A percentile compares a stretch with the other conserved stretches of the same genome.
Evolutionary conservation across 129 eudicot species (phyloP).

Genomic region (Arctium minus): DNA sequence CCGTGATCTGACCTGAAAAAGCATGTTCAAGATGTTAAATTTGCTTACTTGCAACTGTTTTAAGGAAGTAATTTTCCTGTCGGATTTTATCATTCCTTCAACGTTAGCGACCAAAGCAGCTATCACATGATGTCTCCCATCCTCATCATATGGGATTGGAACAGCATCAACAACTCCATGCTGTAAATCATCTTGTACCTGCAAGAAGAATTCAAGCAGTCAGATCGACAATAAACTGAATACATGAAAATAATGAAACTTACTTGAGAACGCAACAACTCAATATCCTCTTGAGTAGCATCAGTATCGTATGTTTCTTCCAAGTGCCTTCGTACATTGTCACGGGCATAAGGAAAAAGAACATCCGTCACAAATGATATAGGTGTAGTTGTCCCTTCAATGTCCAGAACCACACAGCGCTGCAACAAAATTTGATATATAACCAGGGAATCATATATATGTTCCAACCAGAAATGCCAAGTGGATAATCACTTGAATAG

Average conservation of each 20-base stretch:
- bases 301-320: conserved; percentile 74
- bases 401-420: conserved; percentile 91
- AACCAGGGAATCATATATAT: background rate
- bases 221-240: background rate
- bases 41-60: conserved; percentile 85
- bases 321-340: conserved; percentile 75
- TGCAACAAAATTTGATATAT: conserved; percentile 29
- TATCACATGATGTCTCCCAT: conserved; percentile 67
- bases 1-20: background rate
- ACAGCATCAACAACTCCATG: conserved; percentile 66
- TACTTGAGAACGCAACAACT: conserved; percentile 77
- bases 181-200: conserved; percentile 77
- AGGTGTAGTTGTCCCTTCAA: conserved; percentile 98
- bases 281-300: conserved; percentile 83
- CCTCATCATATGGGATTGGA: conserved; percentile 63
- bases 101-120: conserved; percentile 87
- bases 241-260: conserved; percentile 3
- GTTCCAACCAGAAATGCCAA: background rate
- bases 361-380: conserved; percentile 93
- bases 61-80: conserved; percentile 86
- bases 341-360: conserved; percentile 94
- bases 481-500: conserved; percentile 23
- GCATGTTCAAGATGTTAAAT: background rate
- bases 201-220: conserved; percentile 9
- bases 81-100: conserved; percentile 92